These are phyloP conservation scores for Phylloporus sp. DNA, from an alignment of 1,284 basidiomycete species.

Conservation along the genomic window DNA sequence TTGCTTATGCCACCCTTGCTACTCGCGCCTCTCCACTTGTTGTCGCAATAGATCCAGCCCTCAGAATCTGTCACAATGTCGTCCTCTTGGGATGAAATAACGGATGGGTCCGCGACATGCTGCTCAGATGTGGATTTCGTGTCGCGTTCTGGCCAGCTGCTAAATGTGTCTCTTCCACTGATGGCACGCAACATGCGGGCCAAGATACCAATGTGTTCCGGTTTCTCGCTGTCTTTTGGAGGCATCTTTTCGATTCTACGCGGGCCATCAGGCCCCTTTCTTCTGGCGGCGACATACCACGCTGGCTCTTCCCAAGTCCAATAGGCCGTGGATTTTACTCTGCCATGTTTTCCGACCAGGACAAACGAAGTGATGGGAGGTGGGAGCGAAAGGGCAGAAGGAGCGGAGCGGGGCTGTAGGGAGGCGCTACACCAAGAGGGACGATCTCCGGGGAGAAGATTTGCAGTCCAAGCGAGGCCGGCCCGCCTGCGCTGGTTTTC, in stretches of 20 bases:
- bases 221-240: conserved; percentile 56
- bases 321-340: conserved; percentile 70
- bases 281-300: conserved; percentile 76
- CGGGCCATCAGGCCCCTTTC: conserved; percentile 47
- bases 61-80: conserved; percentile 77
- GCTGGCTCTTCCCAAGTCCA: conserved; percentile 91
- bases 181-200: conserved; percentile 35
- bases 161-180: conserved; percentile 21
- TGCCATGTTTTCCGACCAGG: conserved; percentile 37
- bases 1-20: conserved; percentile 86
- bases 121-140: conserved; percentile 23
- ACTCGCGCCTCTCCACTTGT: conserved; percentile 90
- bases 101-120: conserved; percentile 23
- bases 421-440: conserved; percentile 83
- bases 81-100: conserved; percentile 36
- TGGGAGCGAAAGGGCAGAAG: conserved; percentile 65
- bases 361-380: conserved; percentile 45
- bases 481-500: conserved; percentile 98
- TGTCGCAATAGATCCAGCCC: conserved; percentile 95
- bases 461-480: conserved; percentile 89
- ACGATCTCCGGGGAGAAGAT: conserved; percentile 87
- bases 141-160: conserved; percentile 23
- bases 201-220: conserved; percentile 36
- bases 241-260: conserved; percentile 63
- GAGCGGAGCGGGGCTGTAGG: conserved; percentile 63